A percentile compares a stretch with the other conserved stretches of the same genome.
These are phyloP conservation scores for Neurospora sp. DNA, from an alignment of 495 filamentous ascomycete species.

Conservation along the genomic window DNA sequence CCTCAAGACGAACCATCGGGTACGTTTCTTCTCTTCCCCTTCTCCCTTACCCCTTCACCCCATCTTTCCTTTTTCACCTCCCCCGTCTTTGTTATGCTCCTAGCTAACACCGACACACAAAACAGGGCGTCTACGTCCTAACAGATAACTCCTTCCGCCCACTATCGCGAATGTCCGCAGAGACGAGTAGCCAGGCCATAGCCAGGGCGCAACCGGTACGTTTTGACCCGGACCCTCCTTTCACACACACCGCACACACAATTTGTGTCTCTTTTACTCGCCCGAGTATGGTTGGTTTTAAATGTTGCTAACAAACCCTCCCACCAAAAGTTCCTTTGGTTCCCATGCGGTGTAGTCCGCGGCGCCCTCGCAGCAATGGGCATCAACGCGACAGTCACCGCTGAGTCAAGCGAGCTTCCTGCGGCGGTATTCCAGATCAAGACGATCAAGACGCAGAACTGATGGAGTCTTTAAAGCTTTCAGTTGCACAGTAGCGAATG, in stretches of 20 bases:
- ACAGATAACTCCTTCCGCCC: conserved; percentile 91
- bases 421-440: conserved; percentile 94
- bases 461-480: neutral
- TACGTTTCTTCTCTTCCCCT: conserved; percentile 24
- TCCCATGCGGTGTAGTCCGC: conserved; percentile 84
- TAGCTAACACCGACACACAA: neutral
- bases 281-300: neutral
- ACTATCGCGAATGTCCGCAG: conserved; percentile 75
- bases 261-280: neutral
- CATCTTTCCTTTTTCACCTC: neutral
- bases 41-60: neutral
- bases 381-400: conserved; percentile 82
- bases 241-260: neutral
- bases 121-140: conserved; percentile 84
- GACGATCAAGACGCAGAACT: conserved; percentile 43
- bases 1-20: conserved; percentile 93
- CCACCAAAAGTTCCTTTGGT: conserved; percentile 68
- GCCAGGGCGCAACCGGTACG: conserved; percentile 71
- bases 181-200: conserved; percentile 59
- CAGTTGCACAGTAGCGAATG: neutral
- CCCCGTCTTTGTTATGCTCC: neutral
- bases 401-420: conserved; percentile 76
- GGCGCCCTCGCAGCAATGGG: conserved; percentile 84
- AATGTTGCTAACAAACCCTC: neutral
- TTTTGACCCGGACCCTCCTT: conserved; percentile 4